These are phyloP conservation scores for Trametopsis cervina DNA, from an alignment of 768 basidiomycete species.

Conservation along the genomic window DNA sequence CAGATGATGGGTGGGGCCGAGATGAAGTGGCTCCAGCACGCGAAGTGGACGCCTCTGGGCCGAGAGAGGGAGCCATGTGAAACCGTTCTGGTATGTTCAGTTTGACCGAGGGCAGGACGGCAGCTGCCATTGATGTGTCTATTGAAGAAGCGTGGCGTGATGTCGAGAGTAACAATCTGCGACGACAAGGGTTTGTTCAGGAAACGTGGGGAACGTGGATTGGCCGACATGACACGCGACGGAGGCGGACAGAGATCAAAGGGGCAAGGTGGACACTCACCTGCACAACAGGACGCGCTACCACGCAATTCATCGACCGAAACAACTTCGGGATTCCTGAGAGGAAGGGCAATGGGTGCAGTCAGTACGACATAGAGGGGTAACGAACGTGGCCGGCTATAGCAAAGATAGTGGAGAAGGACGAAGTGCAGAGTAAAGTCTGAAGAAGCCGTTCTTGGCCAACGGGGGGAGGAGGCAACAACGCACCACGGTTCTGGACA, in stretches of 20 bases:
- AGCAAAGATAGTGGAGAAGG: background rate
- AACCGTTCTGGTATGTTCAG: slow-evolving; percentile 34
- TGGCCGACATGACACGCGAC: no score
- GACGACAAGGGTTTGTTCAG: background rate
- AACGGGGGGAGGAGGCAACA: background rate
- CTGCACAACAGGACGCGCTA: background rate
- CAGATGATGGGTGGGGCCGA: slow-evolving; percentile 23
- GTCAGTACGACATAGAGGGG: slow-evolving; percentile 1
- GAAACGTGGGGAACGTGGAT: background rate
- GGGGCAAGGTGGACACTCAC: slow-evolving; percentile 1
- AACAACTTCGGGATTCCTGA: slow-evolving; percentile 5
- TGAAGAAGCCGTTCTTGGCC: background rate
- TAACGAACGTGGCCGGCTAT: background rate
- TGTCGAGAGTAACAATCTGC: background rate
- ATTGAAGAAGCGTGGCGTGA: background rate
- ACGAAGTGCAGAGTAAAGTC: background rate
- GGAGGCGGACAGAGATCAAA: background rate
- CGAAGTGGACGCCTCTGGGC: slow-evolving; percentile 19
- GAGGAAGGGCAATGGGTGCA: background rate
- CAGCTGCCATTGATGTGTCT: slow-evolving; percentile 35
- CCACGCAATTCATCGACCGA: background rate
- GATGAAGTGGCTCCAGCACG: slow-evolving; percentile 24
- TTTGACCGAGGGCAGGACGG: slow-evolving; percentile 33
- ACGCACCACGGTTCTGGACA: background rate
- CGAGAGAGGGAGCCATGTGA: slow-evolving; percentile 34